Base-by-base conservation (phyloP, 2,329 filamentous ascomycete genomes). In the Tolypocladium amazonense region DNA sequence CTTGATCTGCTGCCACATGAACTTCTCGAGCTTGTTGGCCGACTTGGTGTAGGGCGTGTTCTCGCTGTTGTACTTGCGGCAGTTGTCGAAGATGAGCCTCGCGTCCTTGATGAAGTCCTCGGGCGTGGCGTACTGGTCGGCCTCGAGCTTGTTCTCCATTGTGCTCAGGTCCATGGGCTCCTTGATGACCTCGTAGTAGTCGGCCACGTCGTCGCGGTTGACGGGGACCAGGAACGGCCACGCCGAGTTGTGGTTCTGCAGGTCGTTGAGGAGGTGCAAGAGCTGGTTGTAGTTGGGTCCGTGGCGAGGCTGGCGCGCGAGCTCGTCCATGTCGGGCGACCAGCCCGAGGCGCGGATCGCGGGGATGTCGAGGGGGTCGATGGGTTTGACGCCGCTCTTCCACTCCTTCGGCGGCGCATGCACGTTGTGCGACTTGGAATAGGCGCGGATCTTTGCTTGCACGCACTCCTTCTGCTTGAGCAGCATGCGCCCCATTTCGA, bases 181-280 rank as follows among this genome's bases (percentile, higher is more conserved):
- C 71, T 92, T 92, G 78, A 99, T 99, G 62, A 97, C 92, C 61
- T 96, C 91, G 78, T 97, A 97, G 76, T 99, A 99, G 73, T 99
- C 94, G n/a, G 91, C 87, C 0, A 99, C 94, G 65, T 97, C 94
- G 68, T 99, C 94, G 65, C 88, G 87, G 72, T 95, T 97, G 65
- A 99, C 94, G 0, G 94, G 93, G 33, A 91, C 85, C 38, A 94
- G 82, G 79, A 99, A 99, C 0, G 94, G 94, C 94, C 94, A 99
- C 0, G 92, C 89, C 9, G 89, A 88, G 66, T 87, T 87, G 75
- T 96, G 92, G 71, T 97, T 97, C 72, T 97, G 92, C 74, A 97
- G 85, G 70, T 96, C 90, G 73, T 95, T 96, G 64, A 99, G 87
- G 8, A 99, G 83, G 72, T 94, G 91, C 15, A 96, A 83, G 3